Conservation (phyloP, 169 alveolate genomes). For the Pseudocohnilembus persalinus region DNA sequence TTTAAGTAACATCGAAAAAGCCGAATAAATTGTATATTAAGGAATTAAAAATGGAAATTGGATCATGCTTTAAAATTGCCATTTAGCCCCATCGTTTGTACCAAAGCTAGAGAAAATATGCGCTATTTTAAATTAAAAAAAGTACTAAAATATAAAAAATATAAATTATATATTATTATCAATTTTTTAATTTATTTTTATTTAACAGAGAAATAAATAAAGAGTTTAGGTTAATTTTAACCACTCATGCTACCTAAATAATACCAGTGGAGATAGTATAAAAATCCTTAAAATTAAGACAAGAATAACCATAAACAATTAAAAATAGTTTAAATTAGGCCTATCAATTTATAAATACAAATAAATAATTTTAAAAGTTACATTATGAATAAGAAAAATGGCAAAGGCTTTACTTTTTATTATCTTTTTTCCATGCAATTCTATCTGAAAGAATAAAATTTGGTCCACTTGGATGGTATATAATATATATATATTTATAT, state of each 20-base stretch:
- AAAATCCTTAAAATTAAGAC: constrained; percentile 70
- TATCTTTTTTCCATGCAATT: constrained; percentile 79
- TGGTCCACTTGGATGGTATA: constrained; percentile 92
- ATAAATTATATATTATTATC: background rate
- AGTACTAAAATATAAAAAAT: background rate
- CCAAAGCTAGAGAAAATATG: constrained; percentile 67
- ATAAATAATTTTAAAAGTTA: constrained; percentile 37
- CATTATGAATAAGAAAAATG: constrained; percentile 56
- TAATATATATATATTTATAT: no score
- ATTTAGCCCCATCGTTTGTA: constrained; percentile 75
- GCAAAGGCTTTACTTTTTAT: constrained; percentile 60
- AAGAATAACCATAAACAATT: constrained; percentile 82
- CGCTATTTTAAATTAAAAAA: background rate
- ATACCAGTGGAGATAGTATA: constrained; percentile 75
- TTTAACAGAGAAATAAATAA: constrained; percentile 51
- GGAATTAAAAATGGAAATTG: constrained; percentile 74
- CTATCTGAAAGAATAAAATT: constrained; percentile 74
- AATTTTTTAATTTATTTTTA: background rate
- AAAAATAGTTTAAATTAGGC: constrained; percentile 51
- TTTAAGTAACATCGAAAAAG: constrained; percentile 40
- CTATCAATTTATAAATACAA: constrained; percentile 41
- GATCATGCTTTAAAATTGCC: constrained; percentile 90
- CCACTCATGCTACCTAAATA: constrained; percentile 66
- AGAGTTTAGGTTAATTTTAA: constrained; percentile 72
- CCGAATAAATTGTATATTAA: constrained; percentile 64